Evolutionary conservation across 2,329 filamentous ascomycete genomes (phyloP), one percentile per base, ranked within the genome.

Genomic region (Phialophora expanda): DNA sequence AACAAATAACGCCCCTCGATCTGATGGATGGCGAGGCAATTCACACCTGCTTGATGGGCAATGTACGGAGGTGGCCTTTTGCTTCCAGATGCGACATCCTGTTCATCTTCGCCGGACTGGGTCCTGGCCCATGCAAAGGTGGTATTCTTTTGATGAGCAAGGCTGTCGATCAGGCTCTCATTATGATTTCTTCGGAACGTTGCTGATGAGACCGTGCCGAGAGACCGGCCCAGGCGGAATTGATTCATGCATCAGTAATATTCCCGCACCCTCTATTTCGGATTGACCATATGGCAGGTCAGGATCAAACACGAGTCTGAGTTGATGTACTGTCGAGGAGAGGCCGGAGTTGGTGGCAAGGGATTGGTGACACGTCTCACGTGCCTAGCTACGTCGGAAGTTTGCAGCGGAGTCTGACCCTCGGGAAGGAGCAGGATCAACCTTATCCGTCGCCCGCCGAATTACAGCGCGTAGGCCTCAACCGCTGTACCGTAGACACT

Each of bases 1-100:
- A 97, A 78, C 68, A 97, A 84, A 70, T 91, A 88, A 74, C 88
- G 84, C 2, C 91, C 92, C 69, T 95, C 91, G 74, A 95, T 92
- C 57, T 88, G 87, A 74, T 97, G 93, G 46, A 97, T 84, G 0
- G 90, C 88, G 48, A 97, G 80, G 46, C 89, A 87, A 74, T 90
- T 95, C 44, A 93, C 90, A 14, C 93, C 93, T 3, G 91, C 86
- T 61, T 86, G 85, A 77, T 97, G 93, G 1, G 92, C 91, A 55
- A 68, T 61, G 17, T 48, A 82, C 5, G 56, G n/a, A 83, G 75
- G 20, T 78, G 75, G 50, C 76, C 76, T 17, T 72, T 72, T n/a
- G 74, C 76, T 69, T 14, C 69, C 67, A 59, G 56, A 56, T 3
- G 69, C 68, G 20, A 66, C 65, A 30, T 73, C 72, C 11, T 74